A percentile compares a stretch with the other conserved stretches of the same genome.
Evolutionary conservation across 2,329 filamentous ascomycete species (phyloP).

Genomic region (Ascomycota sp.): DNA sequence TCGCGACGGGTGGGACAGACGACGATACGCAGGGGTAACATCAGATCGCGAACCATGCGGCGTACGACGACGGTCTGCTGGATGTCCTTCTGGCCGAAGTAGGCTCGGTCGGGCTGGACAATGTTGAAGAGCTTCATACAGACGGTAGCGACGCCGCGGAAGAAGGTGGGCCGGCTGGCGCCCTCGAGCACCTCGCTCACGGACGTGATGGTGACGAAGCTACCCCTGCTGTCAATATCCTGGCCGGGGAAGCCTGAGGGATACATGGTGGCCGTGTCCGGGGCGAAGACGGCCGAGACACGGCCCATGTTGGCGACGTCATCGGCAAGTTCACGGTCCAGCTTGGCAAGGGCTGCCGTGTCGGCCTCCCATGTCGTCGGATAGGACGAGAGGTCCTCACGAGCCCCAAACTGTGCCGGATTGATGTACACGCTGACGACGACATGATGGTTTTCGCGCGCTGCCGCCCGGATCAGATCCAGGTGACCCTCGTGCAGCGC

Average conservation of each 20-base stretch:
- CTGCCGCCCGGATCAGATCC: conserved; percentile 66
- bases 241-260: conserved; percentile 56
- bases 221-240: conserved; percentile 57
- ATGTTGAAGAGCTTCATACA: conserved; percentile 56
- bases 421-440: conserved; percentile 92
- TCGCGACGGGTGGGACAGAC: conserved; percentile 61
- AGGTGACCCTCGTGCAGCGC: conserved; percentile 86
- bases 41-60: conserved; percentile 73
- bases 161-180: conserved; percentile 74
- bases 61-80: conserved; percentile 87
- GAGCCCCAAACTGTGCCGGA: conserved; percentile 81
- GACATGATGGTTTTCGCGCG: conserved; percentile 65
- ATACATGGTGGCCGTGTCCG: conserved; percentile 70
- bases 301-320: conserved; percentile 40
- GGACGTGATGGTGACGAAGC: conserved; percentile 81
- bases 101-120: conserved; percentile 44
- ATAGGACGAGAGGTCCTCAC: conserved; percentile 76
- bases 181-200: conserved; percentile 69
- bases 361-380: conserved; percentile 78
- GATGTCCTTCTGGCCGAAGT: conserved; percentile 95
- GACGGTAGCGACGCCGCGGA: conserved; percentile 85
- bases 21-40: conserved; percentile 53
- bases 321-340: conserved; percentile 55
- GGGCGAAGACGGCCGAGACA: conserved; percentile 71
- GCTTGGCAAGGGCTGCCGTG: conserved; percentile 38